These are phyloP conservation scores for Laguncularia racemosa DNA, from an alignment of 345 rosid species.

Conservation along the genomic window DNA sequence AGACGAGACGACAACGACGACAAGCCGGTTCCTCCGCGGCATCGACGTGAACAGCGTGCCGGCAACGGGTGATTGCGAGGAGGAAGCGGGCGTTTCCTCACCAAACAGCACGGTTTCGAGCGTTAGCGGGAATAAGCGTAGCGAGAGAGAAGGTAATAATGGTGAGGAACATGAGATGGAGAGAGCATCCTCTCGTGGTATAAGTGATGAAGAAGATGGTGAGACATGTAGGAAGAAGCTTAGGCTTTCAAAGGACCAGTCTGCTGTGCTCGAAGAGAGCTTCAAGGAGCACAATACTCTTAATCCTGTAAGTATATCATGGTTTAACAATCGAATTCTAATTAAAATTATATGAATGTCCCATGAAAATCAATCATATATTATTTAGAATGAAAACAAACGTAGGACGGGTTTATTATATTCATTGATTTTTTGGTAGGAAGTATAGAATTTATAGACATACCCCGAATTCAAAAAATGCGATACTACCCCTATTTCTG, in stretches of 20 bases:
- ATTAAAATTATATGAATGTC: too few species aligned
- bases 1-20: conserved; percentile 17
- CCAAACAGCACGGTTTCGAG: conserved; percentile 95
- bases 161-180: conserved; percentile 60
- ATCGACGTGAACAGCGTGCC: conserved; percentile 92
- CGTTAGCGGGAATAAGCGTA: conserved; percentile 68
- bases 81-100: conserved; percentile 81
- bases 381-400: too few species aligned
- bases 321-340: too few species aligned
- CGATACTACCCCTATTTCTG: too few species aligned
- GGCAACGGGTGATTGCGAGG: conserved; percentile 56
- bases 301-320: conserved; percentile 54
- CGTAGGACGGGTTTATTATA: too few species aligned
- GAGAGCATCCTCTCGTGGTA: conserved; percentile 63
- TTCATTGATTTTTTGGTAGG: too few species aligned
- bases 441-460: too few species aligned
- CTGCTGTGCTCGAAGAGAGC: conserved; percentile 88
- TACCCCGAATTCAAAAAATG: too few species aligned
- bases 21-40: conserved; percentile 52
- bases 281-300: conserved; percentile 94
- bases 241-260: conserved; percentile 87
- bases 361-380: too few species aligned
- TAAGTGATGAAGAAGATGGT: conserved; percentile 90
- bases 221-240: conserved; percentile 90
- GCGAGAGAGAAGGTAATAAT: conserved; percentile 71